Percentiles rank a stretch among this genome's conserved stretches.
These are phyloP conservation scores for Talaromyces pinophilus DNA, from an alignment of 2,329 filamentous ascomycete species.

Conservation along the genomic window DNA sequence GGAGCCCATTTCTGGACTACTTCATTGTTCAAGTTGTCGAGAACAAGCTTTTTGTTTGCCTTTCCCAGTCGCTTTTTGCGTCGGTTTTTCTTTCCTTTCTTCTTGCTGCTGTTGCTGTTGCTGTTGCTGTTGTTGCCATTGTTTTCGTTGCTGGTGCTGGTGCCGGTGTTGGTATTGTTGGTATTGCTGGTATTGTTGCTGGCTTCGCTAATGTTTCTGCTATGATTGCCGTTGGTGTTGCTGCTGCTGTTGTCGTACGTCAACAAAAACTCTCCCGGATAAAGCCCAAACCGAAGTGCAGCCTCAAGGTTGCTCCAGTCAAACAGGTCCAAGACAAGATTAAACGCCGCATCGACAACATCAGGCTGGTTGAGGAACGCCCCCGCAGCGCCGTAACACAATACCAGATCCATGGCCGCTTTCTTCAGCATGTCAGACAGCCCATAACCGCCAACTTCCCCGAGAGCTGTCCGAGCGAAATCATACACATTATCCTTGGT, in stretches of 20 bases:
- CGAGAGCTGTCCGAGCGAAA: slow-evolving; percentile 24
- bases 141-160: background rate
- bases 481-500: slow-evolving; percentile 24
- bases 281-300: slow-evolving; percentile 33
- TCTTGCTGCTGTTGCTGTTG: background rate
- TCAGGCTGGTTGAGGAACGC: slow-evolving; percentile 32
- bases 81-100: background rate
- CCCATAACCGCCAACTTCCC: slow-evolving; percentile 11
- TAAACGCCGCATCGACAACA: slow-evolving; percentile 32
- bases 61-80: background rate
- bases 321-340: slow-evolving; percentile 29
- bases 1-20: slow-evolving; percentile 23
- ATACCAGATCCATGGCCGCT: slow-evolving; percentile 32
- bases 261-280: slow-evolving; percentile 29
- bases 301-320: slow-evolving; percentile 36
- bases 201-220: background rate
- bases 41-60: slow-evolving; percentile 19
- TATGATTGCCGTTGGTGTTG: background rate
- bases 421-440: slow-evolving; percentile 25
- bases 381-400: slow-evolving; percentile 36
- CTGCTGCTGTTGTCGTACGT: background rate
- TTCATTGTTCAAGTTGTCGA: slow-evolving; percentile 17
- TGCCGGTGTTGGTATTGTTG: background rate
- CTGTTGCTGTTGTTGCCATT: background rate
- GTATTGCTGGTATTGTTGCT: slow-evolving; percentile 10